phyloP scores from a whole-genome alignment of 345 rosid genomes.

The Acer yangbiense region DNA sequence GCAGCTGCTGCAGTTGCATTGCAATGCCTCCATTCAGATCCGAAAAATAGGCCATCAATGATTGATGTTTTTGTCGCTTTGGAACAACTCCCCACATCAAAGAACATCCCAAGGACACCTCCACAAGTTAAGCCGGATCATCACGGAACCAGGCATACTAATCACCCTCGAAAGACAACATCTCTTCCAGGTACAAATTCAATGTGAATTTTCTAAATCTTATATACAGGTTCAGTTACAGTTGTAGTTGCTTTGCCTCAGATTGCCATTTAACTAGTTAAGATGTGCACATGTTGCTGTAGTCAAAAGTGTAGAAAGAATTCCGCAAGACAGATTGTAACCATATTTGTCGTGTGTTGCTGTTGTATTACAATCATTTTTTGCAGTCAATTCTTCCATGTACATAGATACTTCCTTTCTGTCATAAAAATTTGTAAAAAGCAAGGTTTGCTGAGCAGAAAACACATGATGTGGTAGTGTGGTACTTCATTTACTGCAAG shows the following conservation, averaged over 20 bases:
- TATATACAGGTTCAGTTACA: not conserved
- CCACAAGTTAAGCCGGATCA: slow-evolving; percentile 22
- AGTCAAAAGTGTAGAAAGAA: too few species aligned
- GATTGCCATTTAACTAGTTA: not conserved
- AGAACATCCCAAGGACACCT: slow-evolving; percentile 23
- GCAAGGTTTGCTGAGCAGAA: too few species aligned
- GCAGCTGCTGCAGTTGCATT: slow-evolving; percentile 70
- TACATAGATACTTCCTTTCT: too few species aligned
- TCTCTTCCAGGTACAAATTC: not conserved
- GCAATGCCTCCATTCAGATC: slow-evolving; percentile 65
- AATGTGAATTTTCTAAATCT: not conserved
- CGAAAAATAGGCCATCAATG: slow-evolving; percentile 70
- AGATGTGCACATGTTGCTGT: not conserved
- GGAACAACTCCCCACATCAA: slow-evolving; percentile 41
- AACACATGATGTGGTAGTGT: too few species aligned
- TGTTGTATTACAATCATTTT: not conserved
- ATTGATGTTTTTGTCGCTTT: slow-evolving; percentile 47
- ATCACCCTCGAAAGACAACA: slow-evolving; percentile 25
- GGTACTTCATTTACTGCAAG: too few species aligned
- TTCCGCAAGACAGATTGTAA: not conserved
- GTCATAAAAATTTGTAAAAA: too few species aligned
- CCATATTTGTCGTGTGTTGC: not conserved
- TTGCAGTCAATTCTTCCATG: too few species aligned
- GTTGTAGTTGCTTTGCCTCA: not conserved
- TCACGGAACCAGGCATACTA: slow-evolving; percentile 22